These are phyloP conservation scores for Annulohypoxylon nitens DNA, from an alignment of 495 filamentous ascomycete species.

Conservation along the genomic window DNA sequence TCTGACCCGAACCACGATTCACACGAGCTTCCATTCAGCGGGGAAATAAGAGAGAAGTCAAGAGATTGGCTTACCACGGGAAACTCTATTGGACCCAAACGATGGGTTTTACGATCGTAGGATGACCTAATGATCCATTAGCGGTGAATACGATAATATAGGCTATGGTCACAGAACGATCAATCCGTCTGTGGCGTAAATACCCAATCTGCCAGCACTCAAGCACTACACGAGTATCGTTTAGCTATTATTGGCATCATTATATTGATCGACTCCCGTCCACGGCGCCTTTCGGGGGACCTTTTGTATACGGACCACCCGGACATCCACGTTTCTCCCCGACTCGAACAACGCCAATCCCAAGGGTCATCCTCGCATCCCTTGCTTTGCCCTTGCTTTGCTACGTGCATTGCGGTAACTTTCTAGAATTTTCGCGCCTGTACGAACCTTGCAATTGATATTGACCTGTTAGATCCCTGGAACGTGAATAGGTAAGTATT, in stretches of 20 bases:
- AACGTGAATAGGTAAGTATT: not conserved
- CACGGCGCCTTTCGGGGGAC: not conserved
- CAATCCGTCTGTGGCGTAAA: constrained; percentile 15
- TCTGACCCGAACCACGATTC: constrained; percentile 24
- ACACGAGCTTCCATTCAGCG: constrained; percentile 24
- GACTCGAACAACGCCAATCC: not conserved
- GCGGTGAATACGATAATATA: constrained; percentile 33
- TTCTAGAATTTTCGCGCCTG: not conserved
- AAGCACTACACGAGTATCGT: not conserved
- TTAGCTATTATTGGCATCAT: not conserved
- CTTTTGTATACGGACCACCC: not conserved
- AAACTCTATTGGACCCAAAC: constrained; percentile 13
- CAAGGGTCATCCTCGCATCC: not conserved
- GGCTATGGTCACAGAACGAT: constrained; percentile 8
- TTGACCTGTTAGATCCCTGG: not conserved
- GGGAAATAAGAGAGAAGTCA: constrained; percentile 21
- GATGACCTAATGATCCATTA: constrained; percentile 13
- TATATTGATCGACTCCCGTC: constrained; percentile 19
- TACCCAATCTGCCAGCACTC: not conserved
- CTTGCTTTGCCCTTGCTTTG: too few relatives aligned
- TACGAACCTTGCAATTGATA: not conserved
- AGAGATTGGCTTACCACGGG: not conserved
- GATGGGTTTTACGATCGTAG: constrained; percentile 14
- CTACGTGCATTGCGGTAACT: not conserved
- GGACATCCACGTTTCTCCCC: not conserved